Conservation (phyloP, 23 red algal genomes). For the Agarophyton chilense region DNA sequence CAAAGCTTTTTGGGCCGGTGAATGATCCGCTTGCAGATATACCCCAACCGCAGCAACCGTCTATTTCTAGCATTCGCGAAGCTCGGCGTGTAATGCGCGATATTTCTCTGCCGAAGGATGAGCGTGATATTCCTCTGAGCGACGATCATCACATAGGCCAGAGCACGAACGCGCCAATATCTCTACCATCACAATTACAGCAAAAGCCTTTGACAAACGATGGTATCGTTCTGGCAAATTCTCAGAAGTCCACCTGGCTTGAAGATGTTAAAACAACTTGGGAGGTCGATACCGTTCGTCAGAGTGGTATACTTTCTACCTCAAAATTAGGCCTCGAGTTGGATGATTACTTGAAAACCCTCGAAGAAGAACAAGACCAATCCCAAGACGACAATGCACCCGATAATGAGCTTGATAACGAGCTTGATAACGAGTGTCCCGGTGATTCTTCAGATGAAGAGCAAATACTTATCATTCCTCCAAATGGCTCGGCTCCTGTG, state of each 20-base stretch:
- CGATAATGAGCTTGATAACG: neutral
- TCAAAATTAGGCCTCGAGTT: conserved; percentile 27
- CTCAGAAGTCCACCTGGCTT: conserved; percentile 39
- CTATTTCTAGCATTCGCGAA: conserved; percentile 49
- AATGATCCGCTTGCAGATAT: conserved; percentile 1
- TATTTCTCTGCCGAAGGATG: conserved; percentile 7
- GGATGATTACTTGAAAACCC: neutral
- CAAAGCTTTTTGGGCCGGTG: conserved; percentile 32
- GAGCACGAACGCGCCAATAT: conserved; percentile 24
- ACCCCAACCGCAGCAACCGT: conserved; percentile 39
- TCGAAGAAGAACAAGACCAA: neutral
- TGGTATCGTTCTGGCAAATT: conserved; percentile 5
- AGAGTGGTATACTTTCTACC: conserved; percentile 45
- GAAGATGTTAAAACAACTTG: conserved; percentile 63
- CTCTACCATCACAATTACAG: neutral
- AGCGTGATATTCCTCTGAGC: neutral
- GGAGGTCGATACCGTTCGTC: conserved; percentile 57
- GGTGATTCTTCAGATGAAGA: conserved; percentile 23
- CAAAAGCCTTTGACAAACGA: neutral
- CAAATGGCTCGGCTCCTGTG: neutral
- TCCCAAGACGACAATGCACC: neutral
- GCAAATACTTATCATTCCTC: neutral
- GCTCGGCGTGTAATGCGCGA: conserved; percentile 20
- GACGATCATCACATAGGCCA: conserved; percentile 48
- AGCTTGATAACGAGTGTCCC: neutral